phyloP scores from a whole-genome alignment of 306 rosid genomes.

The Betula pendula region DNA sequence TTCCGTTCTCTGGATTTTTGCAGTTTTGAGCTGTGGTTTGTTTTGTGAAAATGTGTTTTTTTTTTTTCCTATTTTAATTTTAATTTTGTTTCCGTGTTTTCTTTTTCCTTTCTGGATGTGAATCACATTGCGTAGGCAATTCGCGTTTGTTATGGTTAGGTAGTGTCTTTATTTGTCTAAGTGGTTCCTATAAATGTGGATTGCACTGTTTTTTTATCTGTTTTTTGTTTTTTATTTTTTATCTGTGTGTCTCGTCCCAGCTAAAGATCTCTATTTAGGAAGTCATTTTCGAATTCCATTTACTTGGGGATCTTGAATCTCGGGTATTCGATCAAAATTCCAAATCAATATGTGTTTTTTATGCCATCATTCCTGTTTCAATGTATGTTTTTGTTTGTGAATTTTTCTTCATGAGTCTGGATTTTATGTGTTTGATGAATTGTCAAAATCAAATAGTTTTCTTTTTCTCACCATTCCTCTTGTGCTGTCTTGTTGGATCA shows the following conservation, averaged over 20 bases:
- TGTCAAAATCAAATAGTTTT: background rate
- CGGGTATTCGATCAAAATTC: slow-evolving; percentile 29
- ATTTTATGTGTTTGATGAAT: background rate
- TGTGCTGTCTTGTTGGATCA: slow-evolving; percentile 14
- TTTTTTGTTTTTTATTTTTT: slow-evolving; percentile 16
- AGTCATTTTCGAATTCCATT: slow-evolving; percentile 24
- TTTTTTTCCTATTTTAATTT: no score
- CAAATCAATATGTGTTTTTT: slow-evolving; percentile 22
- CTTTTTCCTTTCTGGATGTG: slow-evolving; percentile 15
- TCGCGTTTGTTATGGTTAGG: slow-evolving; percentile 24
- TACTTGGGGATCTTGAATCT: slow-evolving; percentile 18
- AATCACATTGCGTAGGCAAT: slow-evolving; percentile 20
- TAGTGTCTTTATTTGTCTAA: slow-evolving; percentile 13
- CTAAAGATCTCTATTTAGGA: slow-evolving; percentile 29
- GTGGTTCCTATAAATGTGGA: slow-evolving; percentile 16
- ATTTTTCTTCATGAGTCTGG: background rate
- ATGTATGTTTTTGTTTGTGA: background rate
- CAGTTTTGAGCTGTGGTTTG: background rate
- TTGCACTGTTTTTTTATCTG: slow-evolving; percentile 2
- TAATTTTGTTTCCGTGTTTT: background rate
- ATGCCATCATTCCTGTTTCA: background rate
- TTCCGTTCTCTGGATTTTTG: slow-evolving; percentile 7
- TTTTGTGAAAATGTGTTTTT: background rate
- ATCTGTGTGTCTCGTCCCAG: background rate
- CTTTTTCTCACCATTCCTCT: background rate